Conservation (phyloP, 331 rosid species). For the Cydonia oblonga region DNA sequence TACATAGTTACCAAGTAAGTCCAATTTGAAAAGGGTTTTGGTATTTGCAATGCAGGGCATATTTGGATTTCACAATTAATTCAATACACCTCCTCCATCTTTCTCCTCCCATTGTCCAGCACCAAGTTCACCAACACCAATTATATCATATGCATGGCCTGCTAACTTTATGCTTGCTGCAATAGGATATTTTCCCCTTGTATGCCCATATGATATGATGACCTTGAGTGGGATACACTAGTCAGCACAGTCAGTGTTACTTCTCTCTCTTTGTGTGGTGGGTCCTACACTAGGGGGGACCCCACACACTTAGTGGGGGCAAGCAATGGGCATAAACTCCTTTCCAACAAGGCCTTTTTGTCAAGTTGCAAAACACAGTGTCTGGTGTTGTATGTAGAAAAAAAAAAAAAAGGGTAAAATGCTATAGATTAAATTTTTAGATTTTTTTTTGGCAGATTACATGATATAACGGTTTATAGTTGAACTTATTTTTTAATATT, state of each 20-base stretch:
- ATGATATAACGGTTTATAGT: too few relatives aligned
- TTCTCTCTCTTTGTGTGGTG: conserved; percentile 7
- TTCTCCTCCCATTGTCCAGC: background rate
- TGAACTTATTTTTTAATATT: too few relatives aligned
- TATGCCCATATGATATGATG: conserved; percentile 23
- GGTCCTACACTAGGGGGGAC: conserved; percentile 11
- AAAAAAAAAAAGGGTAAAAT: background rate
- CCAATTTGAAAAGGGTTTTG: conserved; percentile 5
- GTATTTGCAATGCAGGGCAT: background rate
- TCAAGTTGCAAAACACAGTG: conserved; percentile 40
- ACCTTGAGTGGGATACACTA: conserved; percentile 30
- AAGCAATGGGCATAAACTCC: conserved; percentile 47
- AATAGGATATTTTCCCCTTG: conserved; percentile 19
- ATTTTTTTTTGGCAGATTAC: too few relatives aligned
- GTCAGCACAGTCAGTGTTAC: background rate
- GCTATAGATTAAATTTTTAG: too few relatives aligned
- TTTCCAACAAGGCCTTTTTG: conserved; percentile 38
- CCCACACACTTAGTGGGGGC: conserved; percentile 51
- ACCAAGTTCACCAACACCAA: conserved; percentile 9
- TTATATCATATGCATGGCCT: conserved; percentile 15
- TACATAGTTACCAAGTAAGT: background rate
- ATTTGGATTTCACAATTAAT: background rate
- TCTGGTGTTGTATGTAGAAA: background rate
- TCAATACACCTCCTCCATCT: background rate
- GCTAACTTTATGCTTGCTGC: conserved; percentile 27